Base-by-base conservation (phyloP, 345 rosid genomes). In the Odontarrhena argentea region DNA sequence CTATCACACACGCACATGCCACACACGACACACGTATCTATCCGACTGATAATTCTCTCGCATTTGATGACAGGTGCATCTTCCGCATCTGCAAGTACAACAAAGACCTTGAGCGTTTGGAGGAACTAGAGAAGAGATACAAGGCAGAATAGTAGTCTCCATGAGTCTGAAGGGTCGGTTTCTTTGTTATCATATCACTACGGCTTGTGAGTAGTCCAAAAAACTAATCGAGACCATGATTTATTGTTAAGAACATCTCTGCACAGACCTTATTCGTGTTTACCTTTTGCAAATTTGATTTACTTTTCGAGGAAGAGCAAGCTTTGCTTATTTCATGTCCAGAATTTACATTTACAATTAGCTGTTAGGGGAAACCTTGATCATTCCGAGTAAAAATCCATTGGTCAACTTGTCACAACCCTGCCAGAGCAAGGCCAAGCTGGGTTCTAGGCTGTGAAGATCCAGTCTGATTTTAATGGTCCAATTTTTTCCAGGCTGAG, bases 101-200 rank as follows among this genome's bases (percentile, higher is more conserved):
- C 81, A 87, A 85, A 76, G 86, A 92, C 47, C 69, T 89, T 60
- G 84, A 87, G 70, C 77, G 54, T 68, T 79, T 92, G 81, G 98
- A 89, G 86, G 85, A 81, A 78, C 50, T 85, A 35, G 95, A 87
- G 84, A 89, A 86, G 85, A 82, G 81, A 73, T 79, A 53, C 84
- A 87, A 92, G 84, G 71, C 78, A 14, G 54, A 82, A 80, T 92
- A 85, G 77, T 35, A 51, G 18, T 50, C 66, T 73, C 35, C 42
- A 0, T 15, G 40, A 60, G 18, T 67, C 55, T 45, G 45, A 18
- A 7, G 28, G 51, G 26, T 48, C 26, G 52, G 46, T 57, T 56
- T 32, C 25, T 50, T 42, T 65, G 49, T 59, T 51, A 25, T 65
- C 15, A 37, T 43, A 43, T 59, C 32, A 65, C 61, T 9, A 26